Evolutionary conservation across 2,329 filamentous ascomycete genomes (phyloP).

Genomic region (Sordariomycetes sp.): DNA sequence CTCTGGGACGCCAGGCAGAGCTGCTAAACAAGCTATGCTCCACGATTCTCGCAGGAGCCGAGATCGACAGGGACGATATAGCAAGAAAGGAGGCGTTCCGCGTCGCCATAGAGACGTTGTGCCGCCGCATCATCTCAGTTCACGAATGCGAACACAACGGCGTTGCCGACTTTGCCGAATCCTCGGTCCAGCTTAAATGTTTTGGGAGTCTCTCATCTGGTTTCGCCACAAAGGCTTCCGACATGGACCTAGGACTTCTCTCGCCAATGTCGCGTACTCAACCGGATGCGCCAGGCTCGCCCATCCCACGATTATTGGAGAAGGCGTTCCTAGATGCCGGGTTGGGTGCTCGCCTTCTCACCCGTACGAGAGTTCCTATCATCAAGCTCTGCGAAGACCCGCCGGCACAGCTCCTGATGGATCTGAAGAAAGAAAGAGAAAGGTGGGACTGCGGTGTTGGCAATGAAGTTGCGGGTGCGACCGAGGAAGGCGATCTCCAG

Average conservation of each 20-base stretch:
- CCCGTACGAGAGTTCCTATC: constrained; percentile 73
- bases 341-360: constrained; percentile 66
- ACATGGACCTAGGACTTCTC: constrained; percentile 79
- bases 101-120: constrained; percentile 50
- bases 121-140: constrained; percentile 44
- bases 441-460: constrained; percentile 57
- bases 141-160: constrained; percentile 34
- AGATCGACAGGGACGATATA: constrained; percentile 54
- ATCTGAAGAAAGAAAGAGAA: constrained; percentile 51
- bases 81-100: constrained; percentile 64
- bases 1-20: constrained; percentile 27
- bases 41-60: constrained; percentile 41
- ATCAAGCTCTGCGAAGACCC: constrained; percentile 76
- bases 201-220: constrained; percentile 79
- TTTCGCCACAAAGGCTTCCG: constrained; percentile 78
- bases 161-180: constrained; percentile 33
- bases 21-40: constrained; percentile 37
- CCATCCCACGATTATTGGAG: constrained; percentile 65
- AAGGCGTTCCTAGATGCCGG: constrained; percentile 62
- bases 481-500: constrained; percentile 2
- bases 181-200: constrained; percentile 57
- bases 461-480: not conserved
- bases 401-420: constrained; percentile 44
- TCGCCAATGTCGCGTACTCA: constrained; percentile 48
- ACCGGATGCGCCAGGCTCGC: constrained; percentile 42